Evolutionary conservation across 805 yeast species (phyloP).

Genomic region (Kuraishia floccosa): DNA sequence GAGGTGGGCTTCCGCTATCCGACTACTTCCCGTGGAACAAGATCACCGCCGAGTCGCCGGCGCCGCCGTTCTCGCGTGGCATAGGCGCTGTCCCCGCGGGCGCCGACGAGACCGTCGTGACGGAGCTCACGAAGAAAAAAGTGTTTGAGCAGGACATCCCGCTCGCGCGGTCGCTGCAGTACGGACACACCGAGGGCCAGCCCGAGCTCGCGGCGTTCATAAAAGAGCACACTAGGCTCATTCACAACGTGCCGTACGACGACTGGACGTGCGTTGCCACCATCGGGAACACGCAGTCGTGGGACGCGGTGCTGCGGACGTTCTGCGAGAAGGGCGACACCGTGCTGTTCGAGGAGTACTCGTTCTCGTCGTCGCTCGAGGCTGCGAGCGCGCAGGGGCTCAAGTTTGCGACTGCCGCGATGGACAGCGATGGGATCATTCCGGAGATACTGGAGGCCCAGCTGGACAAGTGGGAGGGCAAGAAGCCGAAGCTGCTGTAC

Average conservation of each 20-base stretch:
- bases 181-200: slow-evolving; percentile 80
- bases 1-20: slow-evolving; percentile 91
- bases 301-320: slow-evolving; percentile 74
- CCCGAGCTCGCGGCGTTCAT: slow-evolving; percentile 57
- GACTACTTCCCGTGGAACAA: slow-evolving; percentile 90
- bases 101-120: slow-evolving; percentile 22
- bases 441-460: slow-evolving; percentile 43
- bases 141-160: slow-evolving; percentile 51
- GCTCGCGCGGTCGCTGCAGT: slow-evolving; percentile 79
- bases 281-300: slow-evolving; percentile 84
- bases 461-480: slow-evolving; percentile 47
- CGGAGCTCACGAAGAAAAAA: slow-evolving; percentile 25
- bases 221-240: slow-evolving; percentile 58
- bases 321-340: slow-evolving; percentile 49
- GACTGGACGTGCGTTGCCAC: slow-evolving; percentile 70
- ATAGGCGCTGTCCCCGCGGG: slow-evolving; percentile 49
- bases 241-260: slow-evolving; percentile 39
- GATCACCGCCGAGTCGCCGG: slow-evolving; percentile 58
- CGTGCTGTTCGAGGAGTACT: slow-evolving; percentile 64
- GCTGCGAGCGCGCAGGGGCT: slow-evolving; percentile 54
- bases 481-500: slow-evolving; percentile 76
- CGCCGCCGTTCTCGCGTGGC: slow-evolving; percentile 72
- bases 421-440: slow-evolving; percentile 56
- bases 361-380: slow-evolving; percentile 67
- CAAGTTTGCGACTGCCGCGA: slow-evolving; percentile 49